Evolutionary conservation across 2,329 filamentous ascomycete species (phyloP), one percentile per base, ranked within the genome.

Genomic region (Paracoccidioides brasiliensis): DNA sequence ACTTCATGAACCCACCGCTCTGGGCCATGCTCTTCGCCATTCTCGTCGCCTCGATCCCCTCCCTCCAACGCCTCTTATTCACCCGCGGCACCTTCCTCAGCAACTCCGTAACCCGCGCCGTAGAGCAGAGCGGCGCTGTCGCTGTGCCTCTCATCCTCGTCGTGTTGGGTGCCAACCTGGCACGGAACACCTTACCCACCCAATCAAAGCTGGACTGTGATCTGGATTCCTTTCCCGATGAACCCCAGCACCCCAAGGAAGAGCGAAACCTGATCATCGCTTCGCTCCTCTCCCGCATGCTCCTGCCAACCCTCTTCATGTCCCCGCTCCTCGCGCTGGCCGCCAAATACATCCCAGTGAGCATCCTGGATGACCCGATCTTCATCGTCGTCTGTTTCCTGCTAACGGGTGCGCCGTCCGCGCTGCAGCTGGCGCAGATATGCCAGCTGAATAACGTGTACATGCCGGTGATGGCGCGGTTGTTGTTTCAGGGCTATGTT

Each of bases 371-470:
- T 68, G 93, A 98, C 67, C 93, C 93, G 8, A 98, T 98, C 64
- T 98, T 98, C 70, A 84, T 98, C 62, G 88, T 98, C 62, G 93
- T 98, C 40, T 96, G 90, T 73, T 98, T 97, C 79, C 77, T 98
- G 61, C 85, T 98, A 62, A 91, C 89, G 0, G 93, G 93, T 40
- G 93, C 93, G 3, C 93, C 93, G 5, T 94, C 86, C 60, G 93
- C 93, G 32, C 77, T 98, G 60, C 93, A 98, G 73, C 76, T 98
- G 66, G 91, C 93, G 5, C 93, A 98, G 74, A 98, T 98, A 58
- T 98, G 93, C 74, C 93, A 97, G 78, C 87, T 97, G 74, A 98
- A 98, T 72, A 86, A 86, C 60, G 93, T 98, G 8, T 98, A 89
- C 70, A 91, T 97, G 76, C 83, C 85, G 15, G 89, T 93, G 51